These are phyloP conservation scores for Galeopsis tetrahit DNA, from an alignment of 257 asterid species.

Conservation along the genomic window DNA sequence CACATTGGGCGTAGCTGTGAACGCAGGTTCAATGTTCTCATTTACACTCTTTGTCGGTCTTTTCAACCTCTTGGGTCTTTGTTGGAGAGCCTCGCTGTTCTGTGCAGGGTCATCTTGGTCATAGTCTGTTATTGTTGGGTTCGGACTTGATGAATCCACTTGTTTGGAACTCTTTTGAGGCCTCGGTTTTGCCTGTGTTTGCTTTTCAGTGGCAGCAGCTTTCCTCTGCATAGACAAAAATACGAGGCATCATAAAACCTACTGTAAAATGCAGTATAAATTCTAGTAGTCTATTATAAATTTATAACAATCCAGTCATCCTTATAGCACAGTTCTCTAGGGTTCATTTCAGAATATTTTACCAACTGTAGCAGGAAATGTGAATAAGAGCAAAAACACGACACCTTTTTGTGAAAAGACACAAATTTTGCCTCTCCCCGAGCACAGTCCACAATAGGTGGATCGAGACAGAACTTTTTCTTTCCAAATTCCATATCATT, in stretches of 20 bases:
- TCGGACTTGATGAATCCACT: constrained; percentile 52
- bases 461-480: too few species aligned
- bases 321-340: neutral
- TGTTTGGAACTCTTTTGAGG: constrained; percentile 60
- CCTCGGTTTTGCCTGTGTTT: constrained; percentile 51
- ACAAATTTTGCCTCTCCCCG: too few species aligned
- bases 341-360: too few species aligned
- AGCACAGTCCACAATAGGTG: too few species aligned
- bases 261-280: constrained; percentile 12
- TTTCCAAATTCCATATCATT: too few species aligned
- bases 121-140: constrained; percentile 41
- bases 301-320: constrained; percentile 3
- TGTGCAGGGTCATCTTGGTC: constrained; percentile 57
- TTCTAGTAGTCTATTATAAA: neutral
- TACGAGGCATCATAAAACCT: constrained; percentile 6
- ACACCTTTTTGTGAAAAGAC: too few species aligned
- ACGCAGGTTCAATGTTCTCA: constrained; percentile 88
- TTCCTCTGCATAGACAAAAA: constrained; percentile 63
- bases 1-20: constrained; percentile 49
- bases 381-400: too few species aligned
- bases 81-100: constrained; percentile 50
- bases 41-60: constrained; percentile 95
- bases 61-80: constrained; percentile 86
- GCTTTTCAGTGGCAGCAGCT: constrained; percentile 58
- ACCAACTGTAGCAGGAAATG: too few species aligned